These are phyloP conservation scores for Stentor roeselii DNA, from an alignment of 73 alveolate species.

Conservation along the genomic window DNA sequence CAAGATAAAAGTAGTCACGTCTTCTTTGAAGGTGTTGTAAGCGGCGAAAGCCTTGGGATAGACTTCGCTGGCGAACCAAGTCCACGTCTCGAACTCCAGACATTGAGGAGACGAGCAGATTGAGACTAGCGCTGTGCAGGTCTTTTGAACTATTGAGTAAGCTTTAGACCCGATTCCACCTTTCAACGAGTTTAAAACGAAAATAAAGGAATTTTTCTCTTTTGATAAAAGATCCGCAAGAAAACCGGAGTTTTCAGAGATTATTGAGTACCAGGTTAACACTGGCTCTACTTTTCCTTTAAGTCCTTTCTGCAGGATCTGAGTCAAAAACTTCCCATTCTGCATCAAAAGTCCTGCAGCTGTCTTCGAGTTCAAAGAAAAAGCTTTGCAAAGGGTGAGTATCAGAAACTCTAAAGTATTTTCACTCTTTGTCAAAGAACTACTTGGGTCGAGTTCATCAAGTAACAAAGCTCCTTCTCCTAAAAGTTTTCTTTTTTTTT, in stretches of 20 bases:
- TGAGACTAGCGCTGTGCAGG: neutral
- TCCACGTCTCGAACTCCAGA: conserved; percentile 64
- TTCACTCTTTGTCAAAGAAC: conserved; percentile 48
- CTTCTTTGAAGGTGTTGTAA: conserved; percentile 70
- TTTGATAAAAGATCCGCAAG: conserved; percentile 5
- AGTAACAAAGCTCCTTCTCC: conserved; percentile 7
- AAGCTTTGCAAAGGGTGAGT: conserved; percentile 52
- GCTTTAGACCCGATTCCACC: neutral
- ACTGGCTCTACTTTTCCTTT: conserved; percentile 64
- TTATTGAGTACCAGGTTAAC: conserved; percentile 41
- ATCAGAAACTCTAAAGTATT: conserved; percentile 53
- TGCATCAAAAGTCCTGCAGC: conserved; percentile 69
- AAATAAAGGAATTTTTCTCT: neutral
- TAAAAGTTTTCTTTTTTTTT: neutral
- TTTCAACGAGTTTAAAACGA: conserved; percentile 11
- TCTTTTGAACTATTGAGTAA: neutral
- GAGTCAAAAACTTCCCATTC: conserved; percentile 52
- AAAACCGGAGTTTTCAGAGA: neutral
- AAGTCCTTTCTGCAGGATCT: conserved; percentile 58
- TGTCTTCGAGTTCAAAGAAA: conserved; percentile 55
- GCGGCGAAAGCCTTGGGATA: conserved; percentile 75
- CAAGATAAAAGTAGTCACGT: conserved; percentile 46
- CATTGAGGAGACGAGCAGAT: conserved; percentile 28
- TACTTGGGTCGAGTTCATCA: conserved; percentile 17
- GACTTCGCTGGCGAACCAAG: conserved; percentile 72